phyloP scores from a whole-genome alignment of 2,329 filamentous ascomycete genomes.

The Ilyonectria mors-panacis region DNA sequence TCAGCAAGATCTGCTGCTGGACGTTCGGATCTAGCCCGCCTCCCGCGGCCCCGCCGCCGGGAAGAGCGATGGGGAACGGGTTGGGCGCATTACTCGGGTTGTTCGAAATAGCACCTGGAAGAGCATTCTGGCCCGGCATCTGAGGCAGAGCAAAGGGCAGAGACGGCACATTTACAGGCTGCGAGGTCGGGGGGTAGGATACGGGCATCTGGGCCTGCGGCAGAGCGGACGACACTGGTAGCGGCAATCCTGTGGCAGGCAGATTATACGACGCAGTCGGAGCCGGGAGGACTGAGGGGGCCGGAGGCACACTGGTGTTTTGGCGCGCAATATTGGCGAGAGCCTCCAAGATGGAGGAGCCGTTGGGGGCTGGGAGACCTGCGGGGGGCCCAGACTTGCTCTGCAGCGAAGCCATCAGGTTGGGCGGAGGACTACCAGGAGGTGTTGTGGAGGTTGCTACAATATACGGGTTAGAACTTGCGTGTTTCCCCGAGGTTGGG shows the following conservation, averaged over 20 bases:
- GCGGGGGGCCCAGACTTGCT: slow-evolving; percentile 52
- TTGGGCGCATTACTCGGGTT: slow-evolving; percentile 49
- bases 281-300: slow-evolving; percentile 54
- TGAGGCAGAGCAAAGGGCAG: slow-evolving; percentile 59
- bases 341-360: slow-evolving; percentile 80
- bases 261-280: slow-evolving; percentile 62
- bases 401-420: slow-evolving; percentile 58
- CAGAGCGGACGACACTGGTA: slow-evolving; percentile 50
- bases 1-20: slow-evolving; percentile 80
- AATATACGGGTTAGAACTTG: slow-evolving; percentile 58
- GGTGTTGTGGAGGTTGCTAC: slow-evolving; percentile 81
- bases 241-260: slow-evolving; percentile 51
- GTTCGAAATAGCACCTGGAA: slow-evolving; percentile 45
- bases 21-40: slow-evolving; percentile 67
- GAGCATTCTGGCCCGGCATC: slow-evolving; percentile 55
- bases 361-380: slow-evolving; percentile 59
- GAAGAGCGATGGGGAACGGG: slow-evolving; percentile 52
- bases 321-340: slow-evolving; percentile 86
- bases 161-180: slow-evolving; percentile 73
- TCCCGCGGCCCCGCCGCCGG: slow-evolving; percentile 45
- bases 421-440: slow-evolving; percentile 71
- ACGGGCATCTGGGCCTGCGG: slow-evolving; percentile 48
- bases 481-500: slow-evolving; percentile 4
- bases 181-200: slow-evolving; percentile 61
- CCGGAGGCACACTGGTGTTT: slow-evolving; percentile 68